A percentile compares a stretch with the other conserved stretches of the same genome.
These are phyloP conservation scores for Aegle marmelos DNA, from an alignment of 345 rosid genomes.

Conservation along the genomic window DNA sequence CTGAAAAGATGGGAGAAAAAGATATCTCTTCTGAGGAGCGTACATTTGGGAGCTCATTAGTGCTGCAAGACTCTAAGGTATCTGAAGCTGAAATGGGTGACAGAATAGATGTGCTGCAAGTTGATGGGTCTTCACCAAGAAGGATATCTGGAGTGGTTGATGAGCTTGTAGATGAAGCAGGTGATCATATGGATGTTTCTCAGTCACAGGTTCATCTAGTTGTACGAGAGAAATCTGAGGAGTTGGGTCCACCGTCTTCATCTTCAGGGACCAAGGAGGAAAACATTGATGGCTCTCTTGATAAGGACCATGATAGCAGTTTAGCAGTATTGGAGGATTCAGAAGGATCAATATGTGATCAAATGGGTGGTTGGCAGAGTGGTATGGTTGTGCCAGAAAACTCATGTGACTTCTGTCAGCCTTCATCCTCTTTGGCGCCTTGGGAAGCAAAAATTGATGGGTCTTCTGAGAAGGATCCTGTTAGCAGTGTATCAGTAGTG, in stretches of 20 bases:
- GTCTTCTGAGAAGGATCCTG: slow-evolving; percentile 6
- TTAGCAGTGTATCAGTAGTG: neutral
- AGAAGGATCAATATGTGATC: slow-evolving; percentile 8
- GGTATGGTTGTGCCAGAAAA: neutral
- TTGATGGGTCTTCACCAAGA: neutral
- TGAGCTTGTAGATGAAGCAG: slow-evolving; percentile 13
- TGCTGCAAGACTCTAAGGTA: neutral
- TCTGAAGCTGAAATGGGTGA: slow-evolving; percentile 14
- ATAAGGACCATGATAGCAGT: slow-evolving; percentile 4
- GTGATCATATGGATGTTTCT: slow-evolving; percentile 11
- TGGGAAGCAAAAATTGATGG: slow-evolving; percentile 18
- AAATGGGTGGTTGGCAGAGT: neutral
- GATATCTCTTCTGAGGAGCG: neutral
- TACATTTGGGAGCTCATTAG: neutral
- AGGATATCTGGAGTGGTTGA: neutral
- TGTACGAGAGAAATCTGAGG: neutral
- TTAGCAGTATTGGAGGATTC: neutral
- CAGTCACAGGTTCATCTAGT: slow-evolving; percentile 7
- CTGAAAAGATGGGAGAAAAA: slow-evolving; percentile 11
- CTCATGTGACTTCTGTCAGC: neutral
- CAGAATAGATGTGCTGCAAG: slow-evolving; percentile 15
- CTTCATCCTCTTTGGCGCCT: neutral
- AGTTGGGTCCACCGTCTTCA: slow-evolving; percentile 1
- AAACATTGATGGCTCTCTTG: slow-evolving; percentile 1
- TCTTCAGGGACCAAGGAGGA: slow-evolving; percentile 5